These are phyloP conservation scores for Claviceps digitariae DNA, from an alignment of 2,329 filamentous ascomycete genomes.

Conservation along the genomic window DNA sequence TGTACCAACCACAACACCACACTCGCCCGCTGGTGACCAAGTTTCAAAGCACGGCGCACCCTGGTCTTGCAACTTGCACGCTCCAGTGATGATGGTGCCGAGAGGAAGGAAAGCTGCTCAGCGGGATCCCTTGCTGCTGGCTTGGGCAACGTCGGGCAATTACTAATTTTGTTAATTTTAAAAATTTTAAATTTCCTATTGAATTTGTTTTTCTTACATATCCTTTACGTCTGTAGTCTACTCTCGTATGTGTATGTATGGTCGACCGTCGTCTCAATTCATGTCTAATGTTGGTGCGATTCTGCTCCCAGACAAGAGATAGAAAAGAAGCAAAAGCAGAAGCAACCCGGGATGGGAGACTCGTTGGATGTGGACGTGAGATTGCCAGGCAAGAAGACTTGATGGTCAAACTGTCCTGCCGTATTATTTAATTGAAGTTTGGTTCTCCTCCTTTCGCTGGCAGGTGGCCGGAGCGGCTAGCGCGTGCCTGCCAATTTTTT, in stretches of 20 bases:
- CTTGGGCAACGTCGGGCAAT: not conserved
- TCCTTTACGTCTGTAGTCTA: too few relatives aligned
- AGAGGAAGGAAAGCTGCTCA: not conserved
- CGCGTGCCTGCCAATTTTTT: not conserved
- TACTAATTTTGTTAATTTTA: too few relatives aligned
- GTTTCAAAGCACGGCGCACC: too few relatives aligned
- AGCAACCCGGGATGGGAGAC: too few relatives aligned
- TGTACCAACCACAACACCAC: not conserved
- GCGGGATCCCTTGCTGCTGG: not conserved
- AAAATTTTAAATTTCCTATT: too few relatives aligned
- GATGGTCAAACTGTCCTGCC: too few relatives aligned
- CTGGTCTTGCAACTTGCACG: too few relatives aligned
- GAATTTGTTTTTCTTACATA: too few relatives aligned
- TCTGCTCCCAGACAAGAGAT: not conserved
- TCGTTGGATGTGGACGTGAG: too few relatives aligned
- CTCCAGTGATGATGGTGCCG: not conserved
- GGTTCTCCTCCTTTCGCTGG: not conserved
- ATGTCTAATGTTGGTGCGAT: too few relatives aligned
- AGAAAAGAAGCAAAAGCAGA: not conserved
- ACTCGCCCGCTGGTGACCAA: not conserved
- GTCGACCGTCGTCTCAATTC: not conserved
- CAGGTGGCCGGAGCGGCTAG: not conserved
- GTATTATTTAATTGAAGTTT: too few relatives aligned
- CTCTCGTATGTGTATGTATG: not conserved
- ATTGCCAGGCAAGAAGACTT: too few relatives aligned